Conservation (phyloP, 129 eudicot genomes). For the Lactuca saligna region DNA sequence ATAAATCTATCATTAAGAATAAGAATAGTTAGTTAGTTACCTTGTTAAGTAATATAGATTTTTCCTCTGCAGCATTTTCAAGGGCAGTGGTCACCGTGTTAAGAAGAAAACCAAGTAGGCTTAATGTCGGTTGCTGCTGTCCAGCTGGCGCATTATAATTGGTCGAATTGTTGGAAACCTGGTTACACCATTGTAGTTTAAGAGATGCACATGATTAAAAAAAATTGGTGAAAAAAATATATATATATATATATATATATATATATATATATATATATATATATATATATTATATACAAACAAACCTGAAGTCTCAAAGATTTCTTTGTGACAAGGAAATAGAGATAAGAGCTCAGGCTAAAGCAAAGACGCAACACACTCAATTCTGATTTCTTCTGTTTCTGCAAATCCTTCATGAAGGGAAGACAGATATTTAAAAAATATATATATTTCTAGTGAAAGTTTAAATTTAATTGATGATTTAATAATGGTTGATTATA, state of each 20-base stretch:
- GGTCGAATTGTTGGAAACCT: constrained; percentile 57
- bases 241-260: too few species aligned
- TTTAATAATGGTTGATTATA: background rate
- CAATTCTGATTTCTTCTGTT: constrained; percentile 60
- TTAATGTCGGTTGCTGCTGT: constrained; percentile 79
- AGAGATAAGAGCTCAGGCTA: constrained; percentile 89
- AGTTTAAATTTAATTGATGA: background rate
- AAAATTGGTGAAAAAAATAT: background rate
- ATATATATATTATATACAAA: background rate
- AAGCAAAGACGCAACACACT: constrained; percentile 72
- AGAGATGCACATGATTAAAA: background rate
- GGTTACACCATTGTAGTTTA: constrained; percentile 19
- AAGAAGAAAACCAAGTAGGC: constrained; percentile 63
- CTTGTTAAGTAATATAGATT: constrained; percentile 78
- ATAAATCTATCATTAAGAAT: background rate
- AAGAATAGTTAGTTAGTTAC: constrained; percentile 43
- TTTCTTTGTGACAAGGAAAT: constrained; percentile 79
- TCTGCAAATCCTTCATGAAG: constrained; percentile 35
- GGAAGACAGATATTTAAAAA: constrained; percentile 1
- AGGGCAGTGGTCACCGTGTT: constrained; percentile 66
- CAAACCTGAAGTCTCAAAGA: constrained; percentile 80
- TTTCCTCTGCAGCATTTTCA: constrained; percentile 88
- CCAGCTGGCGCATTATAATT: constrained; percentile 46
- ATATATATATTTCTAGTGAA: background rate
- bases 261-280: too few species aligned